phyloP scores from a whole-genome alignment of 305 asterid genomes.

The Solanum aculeatissimum region DNA sequence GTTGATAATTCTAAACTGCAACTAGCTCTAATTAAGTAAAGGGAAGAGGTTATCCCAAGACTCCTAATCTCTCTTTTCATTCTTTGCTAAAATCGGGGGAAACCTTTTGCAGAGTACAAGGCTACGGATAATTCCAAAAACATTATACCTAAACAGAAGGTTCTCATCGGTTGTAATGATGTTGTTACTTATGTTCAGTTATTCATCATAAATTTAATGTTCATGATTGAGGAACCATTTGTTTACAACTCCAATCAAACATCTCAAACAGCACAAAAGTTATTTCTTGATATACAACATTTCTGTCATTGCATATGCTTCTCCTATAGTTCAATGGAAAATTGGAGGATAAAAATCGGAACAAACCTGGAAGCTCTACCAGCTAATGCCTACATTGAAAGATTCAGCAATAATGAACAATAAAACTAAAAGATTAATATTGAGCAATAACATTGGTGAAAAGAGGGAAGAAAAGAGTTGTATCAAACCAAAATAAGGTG shows the following conservation, averaged over 20 bases:
- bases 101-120: neutral
- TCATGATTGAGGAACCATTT: neutral
- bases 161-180: neutral
- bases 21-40: neutral
- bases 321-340: neutral
- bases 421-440: too few species aligned
- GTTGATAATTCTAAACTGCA: neutral
- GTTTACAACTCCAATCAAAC: neutral
- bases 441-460: neutral
- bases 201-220: too few species aligned
- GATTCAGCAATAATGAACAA: neutral
- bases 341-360: neutral
- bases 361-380: neutral
- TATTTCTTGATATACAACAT: neutral
- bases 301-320: neutral
- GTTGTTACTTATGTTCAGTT: neutral
- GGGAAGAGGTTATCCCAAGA: neutral
- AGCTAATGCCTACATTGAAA: neutral
- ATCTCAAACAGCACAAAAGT: neutral
- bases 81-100: neutral
- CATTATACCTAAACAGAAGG: neutral
- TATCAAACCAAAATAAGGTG: neutral
- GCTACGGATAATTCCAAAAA: neutral
- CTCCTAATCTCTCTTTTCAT: neutral
- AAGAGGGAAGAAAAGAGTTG: neutral